Percentiles rank a stretch among this genome's conserved stretches.
Conservation (phyloP, 1,284 basidiomycete species). For the Ceratobasidium sp. region DNA sequence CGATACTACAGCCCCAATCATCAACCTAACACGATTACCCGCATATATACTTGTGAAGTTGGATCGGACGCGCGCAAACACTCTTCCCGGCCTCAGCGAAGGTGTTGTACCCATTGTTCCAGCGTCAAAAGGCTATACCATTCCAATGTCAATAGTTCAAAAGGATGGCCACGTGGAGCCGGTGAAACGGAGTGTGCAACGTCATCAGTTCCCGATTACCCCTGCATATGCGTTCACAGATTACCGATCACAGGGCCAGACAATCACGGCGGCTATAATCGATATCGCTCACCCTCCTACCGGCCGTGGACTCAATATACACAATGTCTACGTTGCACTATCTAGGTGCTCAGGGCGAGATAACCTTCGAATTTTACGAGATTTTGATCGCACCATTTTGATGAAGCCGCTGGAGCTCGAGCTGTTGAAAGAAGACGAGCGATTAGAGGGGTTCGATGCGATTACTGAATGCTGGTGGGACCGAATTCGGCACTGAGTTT, state of each 20-base stretch:
- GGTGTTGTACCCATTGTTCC: slow-evolving; percentile 42
- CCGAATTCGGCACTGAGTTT: too few species aligned
- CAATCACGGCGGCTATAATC: slow-evolving; percentile 51
- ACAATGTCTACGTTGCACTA: slow-evolving; percentile 54
- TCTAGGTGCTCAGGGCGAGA: slow-evolving; percentile 52
- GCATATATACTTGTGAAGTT: slow-evolving; percentile 41
- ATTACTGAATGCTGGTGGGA: not conserved
- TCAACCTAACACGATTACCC: slow-evolving; percentile 31
- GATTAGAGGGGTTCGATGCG: slow-evolving; percentile 25
- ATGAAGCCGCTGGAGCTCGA: not conserved
- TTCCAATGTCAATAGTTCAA: slow-evolving; percentile 21
- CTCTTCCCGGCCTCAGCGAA: not conserved
- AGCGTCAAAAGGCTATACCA: slow-evolving; percentile 42
- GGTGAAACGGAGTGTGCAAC: not conserved
- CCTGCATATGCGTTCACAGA: slow-evolving; percentile 56
- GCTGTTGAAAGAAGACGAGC: slow-evolving; percentile 34
- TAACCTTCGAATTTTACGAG: slow-evolving; percentile 51
- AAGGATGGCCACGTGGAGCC: not conserved
- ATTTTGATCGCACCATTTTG: slow-evolving; percentile 47
- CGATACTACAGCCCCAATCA: not conserved
- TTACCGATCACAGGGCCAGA: slow-evolving; percentile 54
- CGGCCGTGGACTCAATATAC: slow-evolving; percentile 48
- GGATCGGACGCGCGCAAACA: slow-evolving; percentile 17
- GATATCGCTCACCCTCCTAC: slow-evolving; percentile 53
- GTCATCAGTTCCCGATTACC: slow-evolving; percentile 54